Conservation (phyloP, 345 rosid species). For the Salix koriyanagi region DNA sequence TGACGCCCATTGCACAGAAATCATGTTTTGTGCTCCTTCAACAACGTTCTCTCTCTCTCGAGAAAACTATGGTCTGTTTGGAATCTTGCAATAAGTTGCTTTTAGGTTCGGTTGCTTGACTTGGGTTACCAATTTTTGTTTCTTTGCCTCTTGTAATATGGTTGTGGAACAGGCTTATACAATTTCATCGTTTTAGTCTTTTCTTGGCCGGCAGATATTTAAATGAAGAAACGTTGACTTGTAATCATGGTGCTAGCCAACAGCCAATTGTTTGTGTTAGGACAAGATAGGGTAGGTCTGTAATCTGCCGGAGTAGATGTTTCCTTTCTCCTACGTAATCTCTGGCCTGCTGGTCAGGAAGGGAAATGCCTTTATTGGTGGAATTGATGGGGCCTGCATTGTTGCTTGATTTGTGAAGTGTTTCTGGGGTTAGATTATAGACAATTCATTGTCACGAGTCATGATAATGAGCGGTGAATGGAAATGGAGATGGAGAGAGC, state of each 20-base stretch:
- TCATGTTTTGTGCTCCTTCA: background rate
- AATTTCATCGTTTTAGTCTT: background rate
- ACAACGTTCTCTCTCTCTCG: background rate
- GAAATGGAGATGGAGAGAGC: background rate
- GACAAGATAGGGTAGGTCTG: background rate
- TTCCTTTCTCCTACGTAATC: background rate
- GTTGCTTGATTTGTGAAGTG: background rate
- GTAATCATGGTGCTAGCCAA: background rate
- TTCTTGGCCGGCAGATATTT: background rate
- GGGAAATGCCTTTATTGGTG: background rate
- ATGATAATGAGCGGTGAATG: background rate
- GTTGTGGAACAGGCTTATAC: background rate
- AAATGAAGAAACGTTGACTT: background rate
- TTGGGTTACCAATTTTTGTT: constrained; percentile 14
- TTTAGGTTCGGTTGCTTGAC: background rate
- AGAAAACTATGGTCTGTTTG: background rate
- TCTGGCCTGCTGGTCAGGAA: background rate
- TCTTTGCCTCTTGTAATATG: background rate
- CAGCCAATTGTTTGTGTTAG: background rate
- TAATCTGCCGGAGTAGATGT: background rate
- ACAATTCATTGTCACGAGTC: background rate
- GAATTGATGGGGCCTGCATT: background rate
- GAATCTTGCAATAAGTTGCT: background rate
- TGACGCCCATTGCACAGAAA: background rate
- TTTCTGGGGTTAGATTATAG: background rate